phyloP scores from a whole-genome alignment of 352 stramenopile species.

The Aphanomyces invadans region DNA sequence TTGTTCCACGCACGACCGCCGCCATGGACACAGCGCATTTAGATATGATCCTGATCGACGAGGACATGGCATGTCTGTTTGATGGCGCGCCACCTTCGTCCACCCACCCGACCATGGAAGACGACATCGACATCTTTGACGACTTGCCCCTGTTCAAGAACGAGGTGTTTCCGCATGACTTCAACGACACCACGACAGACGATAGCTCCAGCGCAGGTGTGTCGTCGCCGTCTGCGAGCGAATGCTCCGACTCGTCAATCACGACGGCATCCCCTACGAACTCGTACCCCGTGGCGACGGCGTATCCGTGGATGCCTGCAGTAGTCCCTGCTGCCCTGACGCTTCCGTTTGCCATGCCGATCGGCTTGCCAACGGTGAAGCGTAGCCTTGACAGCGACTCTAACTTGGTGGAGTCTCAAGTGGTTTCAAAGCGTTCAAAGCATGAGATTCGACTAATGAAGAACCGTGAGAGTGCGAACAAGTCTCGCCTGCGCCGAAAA shows the following conservation, averaged over 20 bases:
- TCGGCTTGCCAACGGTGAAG: conserved; percentile 9
- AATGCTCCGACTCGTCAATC: conserved; percentile 19
- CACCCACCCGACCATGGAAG: neutral
- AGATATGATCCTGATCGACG: conserved; percentile 14
- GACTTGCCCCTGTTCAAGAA: conserved; percentile 4
- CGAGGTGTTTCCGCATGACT: neutral
- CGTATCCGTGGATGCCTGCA: conserved; percentile 16
- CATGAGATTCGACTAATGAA: conserved; percentile 81
- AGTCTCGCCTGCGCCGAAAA: conserved; percentile 63
- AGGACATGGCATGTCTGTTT: conserved; percentile 1
- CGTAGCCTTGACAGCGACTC: neutral
- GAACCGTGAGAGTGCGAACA: conserved; percentile 80
- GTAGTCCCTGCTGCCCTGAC: conserved; percentile 2
- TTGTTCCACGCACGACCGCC: neutral
- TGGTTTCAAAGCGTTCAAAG: conserved; percentile 57
- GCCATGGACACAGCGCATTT: conserved; percentile 1
- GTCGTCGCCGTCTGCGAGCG: conserved; percentile 17
- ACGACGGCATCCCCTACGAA: neutral
- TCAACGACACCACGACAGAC: neutral
- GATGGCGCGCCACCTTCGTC: neutral
- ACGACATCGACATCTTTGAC: neutral
- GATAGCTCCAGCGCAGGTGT: neutral
- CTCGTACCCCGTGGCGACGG: neutral
- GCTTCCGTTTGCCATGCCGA: conserved; percentile 18
- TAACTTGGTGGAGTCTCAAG: neutral